phyloP scores from a whole-genome alignment of 495 filamentous ascomycete species.

The Cercophora scortea region DNA sequence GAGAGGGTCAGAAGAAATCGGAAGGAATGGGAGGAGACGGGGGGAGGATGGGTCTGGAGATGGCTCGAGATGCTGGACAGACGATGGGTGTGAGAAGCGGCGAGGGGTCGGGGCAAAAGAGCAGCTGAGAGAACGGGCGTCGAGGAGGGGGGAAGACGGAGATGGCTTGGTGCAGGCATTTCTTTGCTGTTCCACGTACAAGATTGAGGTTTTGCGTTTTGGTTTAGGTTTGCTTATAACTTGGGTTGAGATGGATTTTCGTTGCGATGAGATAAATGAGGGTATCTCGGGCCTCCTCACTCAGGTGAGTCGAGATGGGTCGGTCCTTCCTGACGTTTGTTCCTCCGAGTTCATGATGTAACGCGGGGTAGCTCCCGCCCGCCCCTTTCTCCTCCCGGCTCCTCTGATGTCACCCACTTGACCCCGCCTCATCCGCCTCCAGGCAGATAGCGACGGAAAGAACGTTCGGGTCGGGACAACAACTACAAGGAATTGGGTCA shows the following conservation, averaged over 20 bases:
- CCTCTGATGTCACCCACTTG: conserved; percentile 12
- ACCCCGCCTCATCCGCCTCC: neutral
- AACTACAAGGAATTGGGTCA: too few species aligned
- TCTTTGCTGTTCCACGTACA: neutral
- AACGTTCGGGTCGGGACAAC: neutral
- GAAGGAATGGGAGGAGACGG: neutral
- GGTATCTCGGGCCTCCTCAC: neutral
- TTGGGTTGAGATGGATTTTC: too few species aligned
- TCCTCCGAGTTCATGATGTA: neutral
- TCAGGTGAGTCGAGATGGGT: neutral
- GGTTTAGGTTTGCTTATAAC: too few species aligned
- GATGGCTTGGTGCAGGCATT: conserved; percentile 11
- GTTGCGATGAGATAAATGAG: neutral
- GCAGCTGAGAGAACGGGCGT: neutral
- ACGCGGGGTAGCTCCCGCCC: conserved; percentile 16
- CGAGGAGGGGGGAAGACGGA: conserved; percentile 10
- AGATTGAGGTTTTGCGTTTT: too few species aligned
- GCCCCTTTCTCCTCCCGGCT: neutral
- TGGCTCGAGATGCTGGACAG: conserved; percentile 5
- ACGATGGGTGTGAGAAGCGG: neutral
- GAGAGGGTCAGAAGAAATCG: neutral
- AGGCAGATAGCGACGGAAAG: neutral
- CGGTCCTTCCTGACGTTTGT: too few species aligned
- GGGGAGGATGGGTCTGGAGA: neutral
- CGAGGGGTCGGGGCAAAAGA: neutral